Base-by-base conservation (phyloP, 805 yeast species). In the Kodamaea kaohsiungensis region DNA sequence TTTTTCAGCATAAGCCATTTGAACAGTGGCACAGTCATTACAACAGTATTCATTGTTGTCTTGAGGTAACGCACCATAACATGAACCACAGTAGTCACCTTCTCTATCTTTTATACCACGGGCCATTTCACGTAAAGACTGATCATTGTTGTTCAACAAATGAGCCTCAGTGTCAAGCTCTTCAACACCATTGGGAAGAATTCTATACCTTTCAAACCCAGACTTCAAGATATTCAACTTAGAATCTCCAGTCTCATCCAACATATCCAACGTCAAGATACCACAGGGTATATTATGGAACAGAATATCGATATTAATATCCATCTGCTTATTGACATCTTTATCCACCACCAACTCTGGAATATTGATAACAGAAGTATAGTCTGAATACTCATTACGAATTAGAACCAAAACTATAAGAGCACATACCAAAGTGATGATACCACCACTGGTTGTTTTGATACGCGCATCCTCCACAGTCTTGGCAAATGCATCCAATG, bases 391-490 rank as follows among this genome's bases (percentile, higher is more conserved):
- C 69, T 95, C 98, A 59, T 84, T 84, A 30, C 85, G 55, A 49
- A 91, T 72, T 56, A 95, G 76, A 51, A 87, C 61, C 18, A 87
- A 53, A 15, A 90, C 85, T 2, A 88, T 76, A 5, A 84, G 49
- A 2, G 84, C 63, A 64, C 97, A 88, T 2, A 83, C 72, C 43
- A 95, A 63, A 2, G 98, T 91, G 64, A 95, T 89, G 25, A 91
- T 63, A 1, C 97, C 99, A 51, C 99, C 99, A 7, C 93, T 80
- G 4, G 93, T 80, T 3, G 99, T 95, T 58, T 88, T 85, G 56
- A 95, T 83, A 49, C 89, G 82, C 7, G 96, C 96, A 68, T 95
- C 99, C 65, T 93, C 98, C 37, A 90, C 92, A 4, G 98, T 89
- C 71, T 92, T 93, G 27, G 96, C 82, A 67, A 93, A 92, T n/a